phyloP scores from a whole-genome alignment of 2,329 filamentous ascomycete species.

The Aspergillus sp. region DNA sequence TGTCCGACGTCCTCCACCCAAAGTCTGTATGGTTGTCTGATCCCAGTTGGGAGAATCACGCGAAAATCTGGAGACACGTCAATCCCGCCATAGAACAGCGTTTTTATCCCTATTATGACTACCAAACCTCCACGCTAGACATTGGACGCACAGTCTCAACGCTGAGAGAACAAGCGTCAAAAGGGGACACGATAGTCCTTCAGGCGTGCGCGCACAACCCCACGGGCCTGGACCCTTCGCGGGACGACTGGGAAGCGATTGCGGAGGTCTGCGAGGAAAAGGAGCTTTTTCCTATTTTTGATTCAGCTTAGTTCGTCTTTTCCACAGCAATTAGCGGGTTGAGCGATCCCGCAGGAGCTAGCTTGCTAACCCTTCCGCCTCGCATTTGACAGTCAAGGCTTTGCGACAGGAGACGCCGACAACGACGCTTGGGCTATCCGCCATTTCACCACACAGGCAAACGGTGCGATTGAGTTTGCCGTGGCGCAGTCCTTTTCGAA shows the following conservation, averaged over 20 bases:
- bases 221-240: constrained; percentile 80
- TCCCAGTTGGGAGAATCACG: constrained; percentile 91
- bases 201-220: constrained; percentile 93
- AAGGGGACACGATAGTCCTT: constrained; percentile 71
- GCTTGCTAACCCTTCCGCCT: no score
- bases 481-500: constrained; percentile 47
- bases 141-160: constrained; percentile 54
- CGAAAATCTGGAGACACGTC: constrained; percentile 62
- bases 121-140: constrained; percentile 26
- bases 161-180: constrained; percentile 68
- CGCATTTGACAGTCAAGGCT: no score
- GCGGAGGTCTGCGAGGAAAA: constrained; percentile 60
- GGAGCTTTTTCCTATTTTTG: constrained; percentile 84
- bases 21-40: constrained; percentile 72
- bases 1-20: constrained; percentile 65
- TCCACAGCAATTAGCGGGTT: no score
- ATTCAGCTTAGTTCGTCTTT: constrained; percentile 89
- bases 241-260: constrained; percentile 76
- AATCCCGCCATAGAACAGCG: constrained; percentile 40
- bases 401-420: constrained; percentile 72
- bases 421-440: constrained; percentile 73
- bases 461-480: no score
- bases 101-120: constrained; percentile 78
- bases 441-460: constrained; percentile 55
- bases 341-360: no score